Evolutionary conservation across 805 yeast species (phyloP).

Genomic region (Saturnispora sekii): DNA sequence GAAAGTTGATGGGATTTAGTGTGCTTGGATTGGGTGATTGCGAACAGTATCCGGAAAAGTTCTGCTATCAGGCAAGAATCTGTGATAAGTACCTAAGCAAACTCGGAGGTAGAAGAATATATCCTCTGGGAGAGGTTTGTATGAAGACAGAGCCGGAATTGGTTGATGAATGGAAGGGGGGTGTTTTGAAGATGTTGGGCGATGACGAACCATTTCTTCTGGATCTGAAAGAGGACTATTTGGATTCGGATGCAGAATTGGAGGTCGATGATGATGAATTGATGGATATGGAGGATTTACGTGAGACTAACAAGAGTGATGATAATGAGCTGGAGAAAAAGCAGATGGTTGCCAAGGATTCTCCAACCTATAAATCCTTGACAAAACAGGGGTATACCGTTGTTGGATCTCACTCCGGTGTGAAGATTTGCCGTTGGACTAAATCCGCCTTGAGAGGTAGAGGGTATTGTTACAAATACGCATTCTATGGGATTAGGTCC

Average conservation of each 20-base stretch:
- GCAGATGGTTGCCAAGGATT: conserved; percentile 82
- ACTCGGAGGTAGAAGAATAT: conserved; percentile 77
- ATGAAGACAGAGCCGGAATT: conserved; percentile 54
- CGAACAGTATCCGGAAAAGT: conserved; percentile 71
- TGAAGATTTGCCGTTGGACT: conserved; percentile 93
- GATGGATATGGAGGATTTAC: conserved; percentile 72
- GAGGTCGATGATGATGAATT: conserved; percentile 24
- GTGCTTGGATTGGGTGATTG: conserved; percentile 84
- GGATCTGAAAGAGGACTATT: conserved; percentile 40
- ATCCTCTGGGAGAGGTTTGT: conserved; percentile 78
- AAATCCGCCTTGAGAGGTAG: conserved; percentile 89
- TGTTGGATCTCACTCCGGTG: conserved; percentile 93
- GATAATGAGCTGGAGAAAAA: conserved; percentile 33
- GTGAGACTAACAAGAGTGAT: conserved; percentile 22
- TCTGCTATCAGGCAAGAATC: conserved; percentile 74
- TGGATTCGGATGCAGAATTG: conserved; percentile 11
- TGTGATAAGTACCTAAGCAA: conserved; percentile 72
- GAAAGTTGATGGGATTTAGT: conserved; percentile 62
- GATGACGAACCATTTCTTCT: conserved; percentile 56
- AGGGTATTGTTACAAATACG: conserved; percentile 89
- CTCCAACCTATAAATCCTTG: conserved; percentile 79
- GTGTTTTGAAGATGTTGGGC: conserved; percentile 48
- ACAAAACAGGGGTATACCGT: conserved; percentile 92
- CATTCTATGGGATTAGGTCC: conserved; percentile 82
- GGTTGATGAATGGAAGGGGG: conserved; percentile 57